These are phyloP conservation scores for Beauveria australis DNA, from an alignment of 2,329 filamentous ascomycete species.

Conservation along the genomic window DNA sequence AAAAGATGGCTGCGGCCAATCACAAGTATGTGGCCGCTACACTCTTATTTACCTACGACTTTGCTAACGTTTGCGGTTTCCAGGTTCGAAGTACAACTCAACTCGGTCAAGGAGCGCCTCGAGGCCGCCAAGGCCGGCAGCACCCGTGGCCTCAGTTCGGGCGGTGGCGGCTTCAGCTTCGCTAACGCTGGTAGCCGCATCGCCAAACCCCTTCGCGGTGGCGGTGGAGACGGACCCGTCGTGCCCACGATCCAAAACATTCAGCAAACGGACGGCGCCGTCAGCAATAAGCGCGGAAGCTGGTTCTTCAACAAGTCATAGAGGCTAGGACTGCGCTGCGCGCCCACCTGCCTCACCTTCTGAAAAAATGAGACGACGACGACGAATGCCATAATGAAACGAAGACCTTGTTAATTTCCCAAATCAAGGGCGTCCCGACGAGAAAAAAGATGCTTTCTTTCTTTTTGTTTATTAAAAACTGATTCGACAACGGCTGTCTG, in stretches of 20 bases:
- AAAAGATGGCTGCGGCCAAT: conserved; percentile 95
- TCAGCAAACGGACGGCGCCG: conserved; percentile 46
- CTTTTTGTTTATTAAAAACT: conserved; percentile 3
- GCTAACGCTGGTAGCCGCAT: conserved; percentile 55
- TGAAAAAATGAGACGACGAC: conserved; percentile 7
- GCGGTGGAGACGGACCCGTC: conserved; percentile 37
- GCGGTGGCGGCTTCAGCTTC: conserved; percentile 65
- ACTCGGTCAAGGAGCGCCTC: conserved; percentile 93
- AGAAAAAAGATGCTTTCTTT: not conserved
- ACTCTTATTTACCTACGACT: not conserved
- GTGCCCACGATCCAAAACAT: conserved; percentile 51
- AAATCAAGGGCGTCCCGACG: not conserved
- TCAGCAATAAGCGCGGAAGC: conserved; percentile 56
- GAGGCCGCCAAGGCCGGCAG: conserved; percentile 90
- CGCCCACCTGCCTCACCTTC: not conserved
- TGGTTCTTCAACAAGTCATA: conserved; percentile 65
- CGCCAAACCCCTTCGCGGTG: conserved; percentile 60
- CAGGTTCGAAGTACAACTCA: conserved; percentile 95
- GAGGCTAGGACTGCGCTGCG: conserved; percentile 4
- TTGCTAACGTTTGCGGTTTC: conserved; percentile 20
- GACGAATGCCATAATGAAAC: conserved; percentile 9
- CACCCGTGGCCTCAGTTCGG: conserved; percentile 69
- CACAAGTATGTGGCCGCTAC: conserved; percentile 64
- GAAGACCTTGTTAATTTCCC: not conserved
- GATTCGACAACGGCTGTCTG: conserved; percentile 5